phyloP scores from a whole-genome alignment of 2,329 filamentous ascomycete genomes.

The Ascochyta pisi region DNA sequence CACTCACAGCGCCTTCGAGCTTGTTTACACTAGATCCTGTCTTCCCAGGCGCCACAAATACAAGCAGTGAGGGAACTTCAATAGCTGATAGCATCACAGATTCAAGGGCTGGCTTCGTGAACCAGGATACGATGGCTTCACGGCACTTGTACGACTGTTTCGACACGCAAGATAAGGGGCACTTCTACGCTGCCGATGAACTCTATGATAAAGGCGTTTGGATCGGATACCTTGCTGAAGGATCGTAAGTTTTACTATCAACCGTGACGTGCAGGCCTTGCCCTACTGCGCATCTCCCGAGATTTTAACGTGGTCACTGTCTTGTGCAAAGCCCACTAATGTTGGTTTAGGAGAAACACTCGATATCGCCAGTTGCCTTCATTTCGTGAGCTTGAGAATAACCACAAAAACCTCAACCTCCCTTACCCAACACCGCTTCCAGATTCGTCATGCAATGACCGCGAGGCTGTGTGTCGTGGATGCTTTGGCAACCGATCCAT shows the following conservation, averaged over 20 bases:
- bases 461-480: slow-evolving; percentile 29
- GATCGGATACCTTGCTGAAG: slow-evolving; percentile 30
- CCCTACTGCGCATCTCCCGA: too few relatives aligned
- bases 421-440: not conserved
- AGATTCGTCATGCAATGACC: not conserved
- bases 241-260: slow-evolving; percentile 1
- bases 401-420: not conserved
- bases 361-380: slow-evolving; percentile 2
- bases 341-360: not conserved
- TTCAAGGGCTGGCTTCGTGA: not conserved
- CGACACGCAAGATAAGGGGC: slow-evolving; percentile 16
- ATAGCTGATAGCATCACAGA: not conserved
- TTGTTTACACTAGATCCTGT: not conserved
- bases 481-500: slow-evolving; percentile 19
- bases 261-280: not conserved
- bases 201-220: slow-evolving; percentile 27
- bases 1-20: not conserved
- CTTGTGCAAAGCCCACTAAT: not conserved
- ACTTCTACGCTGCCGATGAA: slow-evolving; percentile 21
- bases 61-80: too few relatives aligned
- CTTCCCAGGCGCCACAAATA: not conserved
- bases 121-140: not conserved
- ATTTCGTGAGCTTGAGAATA: slow-evolving; percentile 4
- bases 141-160: slow-evolving; percentile 16
- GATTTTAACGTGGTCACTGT: not conserved